Evolutionary conservation across 2,329 filamentous ascomycete species (phyloP).

Genomic region (Fusarium brachygibbosum): DNA sequence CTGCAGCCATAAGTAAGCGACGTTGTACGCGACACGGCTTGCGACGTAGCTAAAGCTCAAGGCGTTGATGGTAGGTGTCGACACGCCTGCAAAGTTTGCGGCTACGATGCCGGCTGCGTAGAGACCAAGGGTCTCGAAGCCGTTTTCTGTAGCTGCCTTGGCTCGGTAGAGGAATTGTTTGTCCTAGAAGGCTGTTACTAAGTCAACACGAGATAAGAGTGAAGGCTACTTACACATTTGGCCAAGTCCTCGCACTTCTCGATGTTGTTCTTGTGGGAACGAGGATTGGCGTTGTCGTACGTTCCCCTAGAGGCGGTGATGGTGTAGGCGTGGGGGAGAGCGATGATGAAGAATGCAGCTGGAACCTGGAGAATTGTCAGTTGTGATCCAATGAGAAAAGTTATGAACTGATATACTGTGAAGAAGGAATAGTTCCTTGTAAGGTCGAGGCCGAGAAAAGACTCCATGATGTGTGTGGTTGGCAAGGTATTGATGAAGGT

Average conservation of each 20-base stretch:
- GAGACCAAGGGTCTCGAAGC: slow-evolving; percentile 60
- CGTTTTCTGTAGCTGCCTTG: slow-evolving; percentile 63
- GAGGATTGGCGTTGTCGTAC: slow-evolving; percentile 58
- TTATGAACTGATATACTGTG: slow-evolving; percentile 38
- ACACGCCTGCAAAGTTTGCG: slow-evolving; percentile 60
- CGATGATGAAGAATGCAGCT: slow-evolving; percentile 54
- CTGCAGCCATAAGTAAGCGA: slow-evolving; percentile 60
- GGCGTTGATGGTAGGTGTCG: slow-evolving; percentile 55
- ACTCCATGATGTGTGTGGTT: slow-evolving; percentile 47
- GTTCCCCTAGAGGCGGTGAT: slow-evolving; percentile 43
- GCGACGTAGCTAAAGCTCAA: slow-evolving; percentile 58
- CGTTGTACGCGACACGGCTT: slow-evolving; percentile 58
- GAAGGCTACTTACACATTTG: slow-evolving; percentile 44
- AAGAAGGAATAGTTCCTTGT: slow-evolving; percentile 55
- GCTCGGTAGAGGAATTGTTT: slow-evolving; percentile 68
- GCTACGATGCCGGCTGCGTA: slow-evolving; percentile 61
- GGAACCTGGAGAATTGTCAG: slow-evolving; percentile 54
- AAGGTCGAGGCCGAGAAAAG: slow-evolving; percentile 53
- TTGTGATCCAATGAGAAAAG: neutral
- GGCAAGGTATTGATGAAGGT: neutral
- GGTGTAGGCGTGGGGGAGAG: slow-evolving; percentile 56
- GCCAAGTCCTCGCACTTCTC: slow-evolving; percentile 52
- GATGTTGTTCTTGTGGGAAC: slow-evolving; percentile 51
- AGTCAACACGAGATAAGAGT: too few species aligned
- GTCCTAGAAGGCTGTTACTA: slow-evolving; percentile 51